These are phyloP conservation scores for Xylaria venustula DNA, from an alignment of 495 filamentous ascomycete genomes.

Conservation along the genomic window DNA sequence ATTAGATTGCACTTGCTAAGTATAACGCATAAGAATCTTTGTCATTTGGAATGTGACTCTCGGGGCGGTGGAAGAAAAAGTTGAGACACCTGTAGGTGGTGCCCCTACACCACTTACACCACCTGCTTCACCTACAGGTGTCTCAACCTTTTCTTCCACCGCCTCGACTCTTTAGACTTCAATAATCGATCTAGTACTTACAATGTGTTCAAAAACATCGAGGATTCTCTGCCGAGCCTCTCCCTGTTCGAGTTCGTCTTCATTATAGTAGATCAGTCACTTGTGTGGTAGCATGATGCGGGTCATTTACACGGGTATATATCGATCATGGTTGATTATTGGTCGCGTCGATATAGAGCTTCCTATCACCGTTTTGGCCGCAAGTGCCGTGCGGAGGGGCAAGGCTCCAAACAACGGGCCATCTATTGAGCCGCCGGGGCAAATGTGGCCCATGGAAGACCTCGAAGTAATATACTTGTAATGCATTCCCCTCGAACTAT, in stretches of 20 bases:
- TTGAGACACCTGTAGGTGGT: too few species aligned
- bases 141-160: too few species aligned
- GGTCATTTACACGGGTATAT: slow-evolving; percentile 24
- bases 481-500: neutral
- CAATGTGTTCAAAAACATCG: too few species aligned
- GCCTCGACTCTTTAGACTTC: too few species aligned
- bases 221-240: slow-evolving; percentile 17
- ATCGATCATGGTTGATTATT: slow-evolving; percentile 28
- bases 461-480: slow-evolving; percentile 32
- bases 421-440: slow-evolving; percentile 28
- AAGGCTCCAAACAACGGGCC: slow-evolving; percentile 14
- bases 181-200: too few species aligned
- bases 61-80: too few species aligned
- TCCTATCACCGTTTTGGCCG: slow-evolving; percentile 22
- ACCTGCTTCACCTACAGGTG: too few species aligned
- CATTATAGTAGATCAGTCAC: slow-evolving; percentile 2
- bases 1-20: too few species aligned
- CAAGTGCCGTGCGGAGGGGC: slow-evolving; percentile 33
- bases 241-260: slow-evolving; percentile 8
- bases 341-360: slow-evolving; percentile 30
- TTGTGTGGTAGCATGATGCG: slow-evolving; percentile 3
- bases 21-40: too few species aligned
- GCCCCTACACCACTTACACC: too few species aligned
- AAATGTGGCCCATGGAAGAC: slow-evolving; percentile 20
- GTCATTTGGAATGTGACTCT: too few species aligned